These are phyloP conservation scores for Xerocomus alliaceus DNA, from an alignment of 1,284 basidiomycete species.

Conservation along the genomic window DNA sequence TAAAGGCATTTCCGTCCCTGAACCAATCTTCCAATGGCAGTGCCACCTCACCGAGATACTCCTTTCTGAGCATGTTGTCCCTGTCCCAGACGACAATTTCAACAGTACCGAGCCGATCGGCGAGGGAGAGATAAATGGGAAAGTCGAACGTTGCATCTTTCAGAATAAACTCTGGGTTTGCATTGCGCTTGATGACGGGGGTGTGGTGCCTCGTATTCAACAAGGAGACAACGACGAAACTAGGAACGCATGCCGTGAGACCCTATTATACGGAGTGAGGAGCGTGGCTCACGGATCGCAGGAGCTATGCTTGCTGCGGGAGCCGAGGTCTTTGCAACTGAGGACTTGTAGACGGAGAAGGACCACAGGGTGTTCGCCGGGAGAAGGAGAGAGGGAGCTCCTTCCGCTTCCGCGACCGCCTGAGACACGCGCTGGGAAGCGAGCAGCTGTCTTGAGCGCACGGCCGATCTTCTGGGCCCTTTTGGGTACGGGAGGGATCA, in stretches of 20 bases:
- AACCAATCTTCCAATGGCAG: constrained; percentile 87
- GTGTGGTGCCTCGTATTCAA: constrained; percentile 75
- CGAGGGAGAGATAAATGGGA: constrained; percentile 78
- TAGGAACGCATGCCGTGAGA: constrained; percentile 37
- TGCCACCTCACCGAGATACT: constrained; percentile 90
- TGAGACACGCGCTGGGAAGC: constrained; percentile 53
- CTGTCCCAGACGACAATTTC: constrained; percentile 95
- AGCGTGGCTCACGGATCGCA: constrained; percentile 73
- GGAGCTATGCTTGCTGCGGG: constrained; percentile 68
- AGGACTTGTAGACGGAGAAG: constrained; percentile 71
- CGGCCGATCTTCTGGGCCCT: constrained; percentile 55
- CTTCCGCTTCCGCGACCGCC: constrained; percentile 48
- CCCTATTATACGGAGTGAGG: not conserved
- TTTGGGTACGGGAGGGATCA: constrained; percentile 46
- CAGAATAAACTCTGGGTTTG: constrained; percentile 76
- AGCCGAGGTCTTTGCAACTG: constrained; percentile 63
- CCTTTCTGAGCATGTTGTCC: constrained; percentile 81
- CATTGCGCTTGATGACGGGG: constrained; percentile 77
- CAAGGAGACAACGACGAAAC: constrained; percentile 77
- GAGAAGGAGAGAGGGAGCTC: constrained; percentile 54
- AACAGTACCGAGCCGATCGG: constrained; percentile 75
- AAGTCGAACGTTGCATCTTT: constrained; percentile 88
- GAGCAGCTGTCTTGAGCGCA: constrained; percentile 55
- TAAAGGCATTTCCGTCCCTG: constrained; percentile 53
- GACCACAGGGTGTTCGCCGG: constrained; percentile 70